Base-by-base conservation (phyloP, 352 stramenopile genomes). In the Pythium phragmitis region DNA sequence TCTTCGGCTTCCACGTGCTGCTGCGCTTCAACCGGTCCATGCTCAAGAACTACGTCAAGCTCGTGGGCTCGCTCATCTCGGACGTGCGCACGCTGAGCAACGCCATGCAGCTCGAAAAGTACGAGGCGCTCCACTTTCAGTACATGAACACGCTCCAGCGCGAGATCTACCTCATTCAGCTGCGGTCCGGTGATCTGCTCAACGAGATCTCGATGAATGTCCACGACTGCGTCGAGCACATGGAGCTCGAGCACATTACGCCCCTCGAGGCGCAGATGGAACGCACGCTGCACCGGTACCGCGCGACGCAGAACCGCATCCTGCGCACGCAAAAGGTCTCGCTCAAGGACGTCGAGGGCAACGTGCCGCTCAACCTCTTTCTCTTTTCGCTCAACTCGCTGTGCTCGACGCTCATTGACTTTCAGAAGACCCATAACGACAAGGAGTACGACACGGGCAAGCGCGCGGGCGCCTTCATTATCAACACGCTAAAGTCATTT, bases 321-420 rank as follows among this genome's bases (percentile, higher is more conserved):
- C 61, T 92, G 2, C 72, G 76, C 37, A 74, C 62, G 2, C 72
- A 84, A n/a, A 79, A 80, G 26, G 71, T 87, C 17, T 84, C 72
- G 19, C 57, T 70, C 48, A 85, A 88, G 63, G 80, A 92, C n/a
- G 71, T 94, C 3, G 81, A 88, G 57, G 85, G 80, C n/a, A 94
- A 94, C 49, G 77, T 92, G 0, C 82, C 85, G 7, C 70, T 94
- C 14, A 91, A 92, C 57, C 62, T 94, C 17, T 94, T 94, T 61
- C 64, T 92, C 4, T 94, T 92, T 57, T 92, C 85, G 30, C 74
- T 94, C 46, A 86, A 94, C 65, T 92, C 85, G 30, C 89, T 92
- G 46, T 94, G 85, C 68, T 81, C 78, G 43, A 91, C 82, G 4
- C 46, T 94, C 16, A 80, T 92, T 34, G 75, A 86, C 47, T 93